Conservation (phyloP, 2,329 filamentous ascomycete genomes). For the Lecanicillium sp. region DNA sequence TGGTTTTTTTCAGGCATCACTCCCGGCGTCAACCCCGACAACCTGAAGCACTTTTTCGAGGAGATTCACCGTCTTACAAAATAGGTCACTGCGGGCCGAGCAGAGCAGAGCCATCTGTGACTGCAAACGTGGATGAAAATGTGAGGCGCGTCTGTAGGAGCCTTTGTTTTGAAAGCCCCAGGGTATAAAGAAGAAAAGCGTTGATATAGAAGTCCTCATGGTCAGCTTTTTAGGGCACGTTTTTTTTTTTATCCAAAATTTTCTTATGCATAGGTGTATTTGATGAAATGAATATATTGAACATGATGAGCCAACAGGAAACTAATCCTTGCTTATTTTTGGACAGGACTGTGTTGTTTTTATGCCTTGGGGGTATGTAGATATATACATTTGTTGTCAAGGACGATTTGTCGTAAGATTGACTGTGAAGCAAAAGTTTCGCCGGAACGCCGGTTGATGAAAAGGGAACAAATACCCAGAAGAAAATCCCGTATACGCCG, state of each 20-base stretch:
- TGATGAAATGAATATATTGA: neutral
- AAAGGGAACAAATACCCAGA: too few species aligned
- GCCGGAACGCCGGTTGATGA: neutral
- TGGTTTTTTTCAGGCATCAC: slow-evolving; percentile 63
- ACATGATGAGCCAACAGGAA: neutral
- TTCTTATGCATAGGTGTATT: neutral
- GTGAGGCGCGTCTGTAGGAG: neutral
- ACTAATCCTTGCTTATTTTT: too few species aligned
- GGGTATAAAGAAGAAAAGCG: too few species aligned
- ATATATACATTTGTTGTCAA: neutral
- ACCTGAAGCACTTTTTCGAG: slow-evolving; percentile 88
- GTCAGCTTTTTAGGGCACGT: neutral
- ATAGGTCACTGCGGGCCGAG: too few species aligned
- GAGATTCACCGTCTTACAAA: slow-evolving; percentile 73
- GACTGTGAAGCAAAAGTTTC: too few species aligned
- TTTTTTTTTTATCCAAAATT: too few species aligned
- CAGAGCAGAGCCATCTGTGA: neutral
- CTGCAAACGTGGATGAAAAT: too few species aligned
- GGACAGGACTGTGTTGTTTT: too few species aligned
- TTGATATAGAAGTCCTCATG: neutral
- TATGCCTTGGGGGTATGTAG: too few species aligned
- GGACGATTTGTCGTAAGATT: too few species aligned
- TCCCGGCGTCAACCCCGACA: slow-evolving; percentile 87
- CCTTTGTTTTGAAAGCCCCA: too few species aligned
- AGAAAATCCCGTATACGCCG: too few species aligned